Percentiles rank a stretch among this genome's conserved stretches.
Conservation (phyloP, 192 early-diverging fungal genomes). For the Backusella westeae region DNA sequence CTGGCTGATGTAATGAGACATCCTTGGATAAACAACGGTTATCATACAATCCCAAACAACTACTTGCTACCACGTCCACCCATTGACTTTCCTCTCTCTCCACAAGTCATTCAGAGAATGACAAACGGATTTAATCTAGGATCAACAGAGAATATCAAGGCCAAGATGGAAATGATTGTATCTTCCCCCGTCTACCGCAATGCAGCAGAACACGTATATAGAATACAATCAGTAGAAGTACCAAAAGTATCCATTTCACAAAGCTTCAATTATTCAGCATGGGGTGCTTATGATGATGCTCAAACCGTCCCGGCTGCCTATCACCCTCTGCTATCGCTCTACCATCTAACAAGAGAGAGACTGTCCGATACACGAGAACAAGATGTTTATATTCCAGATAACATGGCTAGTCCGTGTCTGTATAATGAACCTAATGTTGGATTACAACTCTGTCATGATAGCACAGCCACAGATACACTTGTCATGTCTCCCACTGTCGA, state of each 20-base stretch:
- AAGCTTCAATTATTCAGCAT: neutral
- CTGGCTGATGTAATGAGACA: slow-evolving; percentile 71
- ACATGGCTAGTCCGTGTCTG: neutral
- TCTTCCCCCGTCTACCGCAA: slow-evolving; percentile 45
- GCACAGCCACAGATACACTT: neutral
- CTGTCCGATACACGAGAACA: neutral
- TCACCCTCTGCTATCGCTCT: slow-evolving; percentile 79
- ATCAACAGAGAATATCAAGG: slow-evolving; percentile 52
- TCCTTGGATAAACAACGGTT: slow-evolving; percentile 74
- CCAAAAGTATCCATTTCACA: neutral
- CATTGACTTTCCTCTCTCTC: slow-evolving; percentile 55
- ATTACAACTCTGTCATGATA: neutral
- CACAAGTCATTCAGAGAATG: slow-evolving; percentile 62
- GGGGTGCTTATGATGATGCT: slow-evolving; percentile 26
- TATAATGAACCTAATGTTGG: neutral
- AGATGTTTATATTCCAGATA: neutral
- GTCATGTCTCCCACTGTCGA: neutral
- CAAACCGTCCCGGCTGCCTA: slow-evolving; percentile 35
- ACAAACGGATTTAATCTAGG: slow-evolving; percentile 72
- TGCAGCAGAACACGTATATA: slow-evolving; percentile 13
- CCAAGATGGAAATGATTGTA: slow-evolving; percentile 53
- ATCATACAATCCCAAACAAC: slow-evolving; percentile 50
- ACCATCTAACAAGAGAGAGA: slow-evolving; percentile 74
- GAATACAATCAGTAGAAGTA: neutral
- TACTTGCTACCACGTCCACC: slow-evolving; percentile 60